Percentiles rank a stretch among this genome's conserved stretches.
These are phyloP conservation scores for Trichophaea hybrida DNA, from an alignment of 2,329 filamentous ascomycete genomes.

Conservation along the genomic window DNA sequence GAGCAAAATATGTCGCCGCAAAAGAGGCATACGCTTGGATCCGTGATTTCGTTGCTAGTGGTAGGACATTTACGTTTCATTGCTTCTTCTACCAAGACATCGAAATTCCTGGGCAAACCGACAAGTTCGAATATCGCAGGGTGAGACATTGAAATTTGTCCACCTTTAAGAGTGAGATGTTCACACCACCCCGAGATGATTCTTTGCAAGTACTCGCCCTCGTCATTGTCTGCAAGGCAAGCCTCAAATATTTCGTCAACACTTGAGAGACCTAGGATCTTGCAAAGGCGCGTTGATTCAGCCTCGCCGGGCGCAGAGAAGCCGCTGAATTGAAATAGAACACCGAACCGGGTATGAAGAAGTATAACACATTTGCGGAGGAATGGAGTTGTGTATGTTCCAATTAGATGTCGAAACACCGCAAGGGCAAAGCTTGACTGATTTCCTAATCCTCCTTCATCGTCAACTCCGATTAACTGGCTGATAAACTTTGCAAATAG, in stretches of 20 bases:
- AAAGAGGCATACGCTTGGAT: conserved; percentile 83
- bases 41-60: conserved; percentile 66
- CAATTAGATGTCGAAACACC: conserved; percentile 34
- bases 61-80: conserved; percentile 72
- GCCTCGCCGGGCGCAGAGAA: conserved; percentile 49
- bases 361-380: conserved; percentile 73
- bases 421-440: conserved; percentile 2
- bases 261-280: conserved; percentile 58
- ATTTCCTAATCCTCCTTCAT: not conserved
- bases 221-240: conserved; percentile 34
- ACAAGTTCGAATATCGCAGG: conserved; percentile 89
- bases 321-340: conserved; percentile 65
- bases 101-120: conserved; percentile 80
- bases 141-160: conserved; percentile 43
- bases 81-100: conserved; percentile 81
- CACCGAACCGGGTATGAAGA: conserved; percentile 72
- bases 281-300: conserved; percentile 70
- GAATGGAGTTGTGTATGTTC: conserved; percentile 79
- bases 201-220: conserved; percentile 34
- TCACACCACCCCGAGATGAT: conserved; percentile 34
- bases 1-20: conserved; percentile 96
- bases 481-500: conserved; percentile 7
- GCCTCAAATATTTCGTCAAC: conserved; percentile 64
- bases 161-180: conserved; percentile 3
- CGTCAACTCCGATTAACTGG: conserved; percentile 2